Evolutionary conservation across 345 rosid species (phyloP).

Genomic region (Pistacia integerrima): DNA sequence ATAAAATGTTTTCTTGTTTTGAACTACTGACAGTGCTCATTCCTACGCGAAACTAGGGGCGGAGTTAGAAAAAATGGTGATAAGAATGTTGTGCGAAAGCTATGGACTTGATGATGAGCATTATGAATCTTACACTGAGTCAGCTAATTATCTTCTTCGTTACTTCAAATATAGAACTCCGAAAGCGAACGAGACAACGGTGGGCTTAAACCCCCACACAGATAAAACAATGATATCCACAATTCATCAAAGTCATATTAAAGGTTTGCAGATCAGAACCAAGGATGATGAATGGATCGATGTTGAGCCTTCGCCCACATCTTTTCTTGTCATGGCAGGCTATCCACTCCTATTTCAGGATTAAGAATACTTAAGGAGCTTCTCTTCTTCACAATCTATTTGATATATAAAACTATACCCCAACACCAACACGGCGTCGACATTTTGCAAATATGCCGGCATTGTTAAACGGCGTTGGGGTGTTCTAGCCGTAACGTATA

Average conservation of each 20-base stretch:
- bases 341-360: not conserved
- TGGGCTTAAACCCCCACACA: constrained; percentile 28
- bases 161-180: constrained; percentile 29
- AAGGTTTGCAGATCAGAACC: constrained; percentile 31
- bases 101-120: too few species aligned
- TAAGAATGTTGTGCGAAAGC: too few species aligned
- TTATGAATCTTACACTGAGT: too few species aligned
- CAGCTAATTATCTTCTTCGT: too few species aligned
- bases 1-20: not conserved
- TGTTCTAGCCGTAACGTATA: too few species aligned
- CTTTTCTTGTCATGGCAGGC: constrained; percentile 39
- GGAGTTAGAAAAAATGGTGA: too few species aligned
- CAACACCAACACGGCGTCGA: too few species aligned
- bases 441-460: too few species aligned
- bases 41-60: constrained; percentile 2
- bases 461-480: too few species aligned
- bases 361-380: too few species aligned
- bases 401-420: too few species aligned
- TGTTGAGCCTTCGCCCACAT: constrained; percentile 24
- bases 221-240: constrained; percentile 36
- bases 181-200: not conserved
- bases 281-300: constrained; percentile 29
- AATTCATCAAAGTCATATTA: constrained; percentile 31
- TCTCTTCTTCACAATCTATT: too few species aligned
- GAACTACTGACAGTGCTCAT: constrained; percentile 14